Evolutionary conservation across 73 alveolate genomes (phyloP), one percentile per base, ranked within the genome.

Genomic region (Halteria grandinella): DNA sequence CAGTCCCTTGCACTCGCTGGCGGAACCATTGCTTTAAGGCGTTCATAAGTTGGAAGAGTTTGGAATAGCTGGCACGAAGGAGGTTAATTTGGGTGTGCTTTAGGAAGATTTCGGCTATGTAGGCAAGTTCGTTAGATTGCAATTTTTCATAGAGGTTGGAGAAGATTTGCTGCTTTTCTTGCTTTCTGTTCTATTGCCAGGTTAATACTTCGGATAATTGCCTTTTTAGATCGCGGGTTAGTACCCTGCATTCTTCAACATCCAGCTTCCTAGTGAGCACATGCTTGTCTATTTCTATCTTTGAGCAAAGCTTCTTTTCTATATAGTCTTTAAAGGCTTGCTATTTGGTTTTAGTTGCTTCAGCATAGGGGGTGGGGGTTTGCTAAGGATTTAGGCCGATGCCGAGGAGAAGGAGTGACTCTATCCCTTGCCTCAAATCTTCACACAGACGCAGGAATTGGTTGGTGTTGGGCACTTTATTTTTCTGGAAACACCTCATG

Each of bases 381-480:
- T 66, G 41, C 43, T 41, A 52, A 25, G 63, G 63, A 25, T 66
- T 47, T 1, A 66, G 43, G 15, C 51, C 80, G 7, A 66, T 66
- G 3, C 80, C 80, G 6, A 66, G 36, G 6, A 66, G 66, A 5
- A 66, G 32, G n/a, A 66, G 28, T 10, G 63, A 44, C 29, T 66
- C 80, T 5, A 66, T 33, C 25, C 41, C 8, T 45, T 44, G 36
- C 23, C 80, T 4, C 4, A 66, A 37, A 66, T 66, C 80, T 44
- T 66, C 80, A 27, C 66, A 44, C n/a, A 66, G 45, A 6, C 66
- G 6, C 23, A 66, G 25, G 29, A 44, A 66, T 66, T 66, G 32
- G 43, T 66, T 41, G 1, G 80, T 15, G 47, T 66, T 66, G 8
- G 80, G 80, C 52, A 2, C 11, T 21, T 66, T 66, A 2, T 66